Conservation (phyloP, 2,329 filamentous ascomycete genomes). For the Bipolaris sorokiniana region DNA sequence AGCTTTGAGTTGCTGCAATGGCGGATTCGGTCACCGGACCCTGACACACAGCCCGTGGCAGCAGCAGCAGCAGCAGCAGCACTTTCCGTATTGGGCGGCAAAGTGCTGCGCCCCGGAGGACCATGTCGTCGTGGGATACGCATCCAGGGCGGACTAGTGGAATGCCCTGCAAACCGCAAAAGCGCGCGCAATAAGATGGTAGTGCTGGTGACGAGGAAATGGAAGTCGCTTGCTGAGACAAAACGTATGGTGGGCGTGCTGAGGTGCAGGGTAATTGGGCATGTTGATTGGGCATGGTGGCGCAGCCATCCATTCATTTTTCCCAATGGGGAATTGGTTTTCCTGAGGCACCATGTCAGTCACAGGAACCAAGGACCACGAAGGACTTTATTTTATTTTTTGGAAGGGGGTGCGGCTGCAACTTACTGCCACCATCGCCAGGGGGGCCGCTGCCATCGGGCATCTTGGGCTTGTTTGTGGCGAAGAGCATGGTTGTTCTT, state of each 20-base stretch:
- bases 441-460: conserved; percentile 1
- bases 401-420: not conserved
- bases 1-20: not conserved
- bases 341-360: conserved; percentile 20
- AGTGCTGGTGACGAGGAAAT: conserved; percentile 7
- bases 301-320: conserved; percentile 25
- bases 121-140: conserved; percentile 14
- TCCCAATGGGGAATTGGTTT: conserved; percentile 22
- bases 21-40: conserved; percentile 33
- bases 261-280: conserved; percentile 15
- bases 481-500: conserved; percentile 9
- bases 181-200: not conserved
- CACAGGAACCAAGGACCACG: not conserved
- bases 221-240: conserved; percentile 18
- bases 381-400: too few relatives aligned
- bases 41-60: conserved; percentile 37
- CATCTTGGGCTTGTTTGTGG: conserved; percentile 25
- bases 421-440: conserved; percentile 35
- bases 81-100: conserved; percentile 20
- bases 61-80: conserved; percentile 7
- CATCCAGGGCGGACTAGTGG: conserved; percentile 3
- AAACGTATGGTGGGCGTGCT: conserved; percentile 30
- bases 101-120: conserved; percentile 32
- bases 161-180: conserved; percentile 9
- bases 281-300: conserved; percentile 16